These are phyloP conservation scores for Clonostachys sp. DNA, from an alignment of 2,329 filamentous ascomycete species.

Conservation along the genomic window DNA sequence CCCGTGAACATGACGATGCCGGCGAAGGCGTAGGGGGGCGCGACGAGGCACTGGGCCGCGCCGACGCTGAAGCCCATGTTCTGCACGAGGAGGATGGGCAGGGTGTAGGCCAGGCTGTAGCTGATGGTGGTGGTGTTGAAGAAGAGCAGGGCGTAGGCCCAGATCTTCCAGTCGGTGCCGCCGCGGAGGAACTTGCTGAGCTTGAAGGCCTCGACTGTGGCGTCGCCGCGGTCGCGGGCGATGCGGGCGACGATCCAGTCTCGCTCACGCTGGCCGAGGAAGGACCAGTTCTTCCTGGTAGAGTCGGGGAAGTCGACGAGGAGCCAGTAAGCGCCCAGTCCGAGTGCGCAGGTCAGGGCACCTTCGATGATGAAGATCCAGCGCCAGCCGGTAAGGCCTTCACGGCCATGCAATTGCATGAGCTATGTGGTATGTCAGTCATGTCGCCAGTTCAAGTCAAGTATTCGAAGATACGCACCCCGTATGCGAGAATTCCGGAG, in stretches of 20 bases:
- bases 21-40: constrained; percentile 64
- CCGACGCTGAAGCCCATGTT: constrained; percentile 62
- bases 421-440: constrained; percentile 25
- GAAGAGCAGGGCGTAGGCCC: constrained; percentile 57
- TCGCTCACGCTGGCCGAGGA: constrained; percentile 45
- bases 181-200: constrained; percentile 38
- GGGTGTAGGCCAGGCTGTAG: constrained; percentile 75
- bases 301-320: constrained; percentile 63
- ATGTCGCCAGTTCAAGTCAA: background rate
- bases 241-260: constrained; percentile 50
- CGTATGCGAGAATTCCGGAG: constrained; percentile 65
- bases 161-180: constrained; percentile 51
- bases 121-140: constrained; percentile 66
- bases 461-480: constrained; percentile 35
- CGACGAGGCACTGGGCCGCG: constrained; percentile 64
- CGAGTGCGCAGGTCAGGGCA: constrained; percentile 48
- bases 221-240: constrained; percentile 52
- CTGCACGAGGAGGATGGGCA: constrained; percentile 66
- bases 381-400: constrained; percentile 54
- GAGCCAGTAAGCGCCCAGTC: constrained; percentile 45
- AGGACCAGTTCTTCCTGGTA: constrained; percentile 42
- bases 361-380: constrained; percentile 62
- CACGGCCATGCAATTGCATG: constrained; percentile 58
- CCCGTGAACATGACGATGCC: constrained; percentile 56
- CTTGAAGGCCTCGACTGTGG: constrained; percentile 47